Evolutionary conservation across 805 yeast genomes (phyloP), one percentile per base, ranked within the genome.

Genomic region (Sugiyamaella floridensis): DNA sequence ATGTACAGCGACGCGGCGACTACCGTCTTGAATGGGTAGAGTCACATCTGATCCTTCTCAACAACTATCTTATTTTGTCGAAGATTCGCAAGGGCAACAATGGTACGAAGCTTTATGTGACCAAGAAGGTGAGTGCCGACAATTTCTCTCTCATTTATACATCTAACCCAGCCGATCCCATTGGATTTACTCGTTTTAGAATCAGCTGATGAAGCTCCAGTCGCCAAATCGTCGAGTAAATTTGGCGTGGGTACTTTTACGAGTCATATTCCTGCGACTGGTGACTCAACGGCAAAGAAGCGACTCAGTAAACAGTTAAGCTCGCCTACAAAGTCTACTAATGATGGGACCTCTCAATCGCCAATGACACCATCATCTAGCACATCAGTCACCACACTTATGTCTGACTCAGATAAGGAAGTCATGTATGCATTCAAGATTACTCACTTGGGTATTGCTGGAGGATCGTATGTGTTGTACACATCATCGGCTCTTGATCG

Each of bases 1-100:
- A 75, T 22, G 76, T 85, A 15, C 60, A 71, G 1, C 74, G 84
- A 51, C 80, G 83, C 54, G 81, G 87, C 12, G 93, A 85, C 47
- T 70, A 81, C 60, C 79, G 82, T 71, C 70, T 82, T 29, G 83
- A 82, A 41, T 74, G 85, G 41, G 69, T 72, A 7, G 71, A 76
- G 0, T 67, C 72, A 1, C 73, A 79, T 57, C 60, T 85, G 20
- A 78, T 86, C 16, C 67, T 88, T 28, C 67, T 88, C 49, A 95
- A 88, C 63, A 86, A 88, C 61, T 86, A 75, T 59, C 67, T 88
- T 44, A 63, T 71, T 2, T 53, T 72, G 20, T 64, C 73, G 7
- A 71, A 71, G 49, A 57, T 60, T 10, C 58, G 69, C 3, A 70
- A 69, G 32, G 73, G 69, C 2, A 55, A 54, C 50, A 61, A 62